Conservation (phyloP, 2,329 filamentous ascomycete species). For the Gaeumannomyces sp. region DNA sequence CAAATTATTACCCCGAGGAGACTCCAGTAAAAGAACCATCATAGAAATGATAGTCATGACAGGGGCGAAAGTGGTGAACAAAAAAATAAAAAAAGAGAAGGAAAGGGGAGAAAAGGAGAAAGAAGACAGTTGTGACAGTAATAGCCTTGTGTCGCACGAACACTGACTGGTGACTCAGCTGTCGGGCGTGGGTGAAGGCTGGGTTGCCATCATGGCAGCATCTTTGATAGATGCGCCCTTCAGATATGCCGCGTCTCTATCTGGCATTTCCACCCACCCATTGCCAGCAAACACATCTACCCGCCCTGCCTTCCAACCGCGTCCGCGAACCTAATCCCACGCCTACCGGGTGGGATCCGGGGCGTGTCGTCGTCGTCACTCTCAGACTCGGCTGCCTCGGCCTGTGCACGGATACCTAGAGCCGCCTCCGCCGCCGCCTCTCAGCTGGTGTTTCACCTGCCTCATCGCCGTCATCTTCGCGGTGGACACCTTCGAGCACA, state of each 20-base stretch:
- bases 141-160: too few species aligned
- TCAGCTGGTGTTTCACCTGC: constrained; percentile 65
- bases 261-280: too few species aligned
- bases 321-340: constrained; percentile 58
- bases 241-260: not conserved
- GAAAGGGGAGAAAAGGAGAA: too few species aligned
- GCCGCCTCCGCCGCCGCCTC: constrained; percentile 68
- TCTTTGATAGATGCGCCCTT: not conserved
- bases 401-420: constrained; percentile 48
- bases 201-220: too few species aligned
- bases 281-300: not conserved
- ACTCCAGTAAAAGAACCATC: too few species aligned
- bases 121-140: too few species aligned
- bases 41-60: too few species aligned
- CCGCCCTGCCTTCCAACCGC: constrained; percentile 17
- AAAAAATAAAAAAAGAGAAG: too few species aligned
- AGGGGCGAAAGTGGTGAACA: too few species aligned
- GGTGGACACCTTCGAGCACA: constrained; percentile 37
- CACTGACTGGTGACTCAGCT: too few species aligned
- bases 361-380: constrained; percentile 54
- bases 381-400: constrained; percentile 36
- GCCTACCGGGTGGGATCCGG: constrained; percentile 43
- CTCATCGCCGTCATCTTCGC: constrained; percentile 32
- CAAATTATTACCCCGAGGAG: too few species aligned
- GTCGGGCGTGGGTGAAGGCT: too few species aligned